phyloP scores from a whole-genome alignment of 352 stramenopile genomes.

The Albugo candida region DNA sequence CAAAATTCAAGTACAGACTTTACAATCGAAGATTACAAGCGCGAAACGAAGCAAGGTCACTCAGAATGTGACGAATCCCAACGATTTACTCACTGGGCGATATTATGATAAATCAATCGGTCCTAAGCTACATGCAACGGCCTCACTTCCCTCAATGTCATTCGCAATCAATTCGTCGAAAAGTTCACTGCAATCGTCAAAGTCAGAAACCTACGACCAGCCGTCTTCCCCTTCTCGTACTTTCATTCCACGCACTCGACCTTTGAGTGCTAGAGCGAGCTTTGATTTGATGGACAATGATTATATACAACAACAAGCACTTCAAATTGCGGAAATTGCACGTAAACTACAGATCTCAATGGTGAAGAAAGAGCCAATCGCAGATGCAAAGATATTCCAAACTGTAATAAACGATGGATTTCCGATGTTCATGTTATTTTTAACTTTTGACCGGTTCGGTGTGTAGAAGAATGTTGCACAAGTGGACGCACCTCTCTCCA shows the following conservation, averaged over 20 bases:
- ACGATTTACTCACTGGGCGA: background rate
- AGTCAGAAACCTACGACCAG: too few relatives aligned
- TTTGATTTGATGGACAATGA: conserved; percentile 13
- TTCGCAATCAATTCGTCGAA: too few relatives aligned
- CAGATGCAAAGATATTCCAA: conserved; percentile 1
- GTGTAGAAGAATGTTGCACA: conserved; percentile 4
- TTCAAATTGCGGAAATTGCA: conserved; percentile 18
- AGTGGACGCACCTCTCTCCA: too few relatives aligned
- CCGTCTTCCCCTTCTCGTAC: too few relatives aligned
- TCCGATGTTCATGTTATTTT: conserved; percentile 10
- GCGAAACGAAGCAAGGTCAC: background rate
- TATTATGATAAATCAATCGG: background rate
- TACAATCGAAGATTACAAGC: too few relatives aligned
- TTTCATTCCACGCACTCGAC: too few relatives aligned
- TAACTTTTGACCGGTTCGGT: conserved; percentile 12
- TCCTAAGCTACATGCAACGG: background rate
- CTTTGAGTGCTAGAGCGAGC: background rate
- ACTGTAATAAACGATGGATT: background rate
- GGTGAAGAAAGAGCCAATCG: background rate
- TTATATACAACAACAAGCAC: conserved; percentile 19
- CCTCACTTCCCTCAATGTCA: background rate
- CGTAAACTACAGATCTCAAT: conserved; percentile 15
- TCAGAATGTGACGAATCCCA: background rate
- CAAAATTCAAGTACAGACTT: background rate
- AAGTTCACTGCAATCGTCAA: too few relatives aligned